Evolutionary conservation across 805 yeast genomes (phyloP), one percentile per base, ranked within the genome.

Genomic region (Candida qinlingensis): DNA sequence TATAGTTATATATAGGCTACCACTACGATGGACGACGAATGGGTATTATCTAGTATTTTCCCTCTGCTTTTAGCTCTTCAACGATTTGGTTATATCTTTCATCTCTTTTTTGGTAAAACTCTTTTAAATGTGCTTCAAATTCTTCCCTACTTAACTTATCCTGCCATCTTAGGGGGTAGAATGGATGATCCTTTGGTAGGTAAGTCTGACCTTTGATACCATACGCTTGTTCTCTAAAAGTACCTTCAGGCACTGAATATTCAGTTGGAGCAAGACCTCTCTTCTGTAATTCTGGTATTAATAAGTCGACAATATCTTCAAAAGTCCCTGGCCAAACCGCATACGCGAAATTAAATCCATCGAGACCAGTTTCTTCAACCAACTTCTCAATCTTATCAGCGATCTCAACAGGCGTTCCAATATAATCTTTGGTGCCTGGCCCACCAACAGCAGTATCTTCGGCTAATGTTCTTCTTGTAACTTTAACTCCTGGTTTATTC

Each of bases 261-360:
- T 71, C 74, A 6, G 60, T 56, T 62, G 68, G 62, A 10, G 61
- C 64, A 26, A 66, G 59, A 4, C 72, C 73, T 41, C 70, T 59
- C 19, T 46, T 49, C 49, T 65, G 64, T 42, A 71, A 56, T 39
- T 65, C 74, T 7, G 76, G 75, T 13, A 71, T n/a, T 37, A 72
- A 56, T 26, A 55, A 52, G 19, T 71, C 68, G 26, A 70, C 68
- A 26, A 72, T 51, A 25, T 73, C 75, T 51, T 71, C 71, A 49
- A 65, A 68, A 11, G 67, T 53, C 8, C 65, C 69, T 30, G 77
- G 77, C 10, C 59, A 52, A 11, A 65, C 55, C 4, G 72, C 64
- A 51, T 69, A 65, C 3, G 69, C 67, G 41, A 73, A 60, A 46
- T 73, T 73, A 54, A 73, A 72, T 3, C 50, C 50, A 39, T 47